These are phyloP conservation scores for Sanghuangporus weigelae DNA, from an alignment of 1,284 basidiomycete species.

Conservation along the genomic window DNA sequence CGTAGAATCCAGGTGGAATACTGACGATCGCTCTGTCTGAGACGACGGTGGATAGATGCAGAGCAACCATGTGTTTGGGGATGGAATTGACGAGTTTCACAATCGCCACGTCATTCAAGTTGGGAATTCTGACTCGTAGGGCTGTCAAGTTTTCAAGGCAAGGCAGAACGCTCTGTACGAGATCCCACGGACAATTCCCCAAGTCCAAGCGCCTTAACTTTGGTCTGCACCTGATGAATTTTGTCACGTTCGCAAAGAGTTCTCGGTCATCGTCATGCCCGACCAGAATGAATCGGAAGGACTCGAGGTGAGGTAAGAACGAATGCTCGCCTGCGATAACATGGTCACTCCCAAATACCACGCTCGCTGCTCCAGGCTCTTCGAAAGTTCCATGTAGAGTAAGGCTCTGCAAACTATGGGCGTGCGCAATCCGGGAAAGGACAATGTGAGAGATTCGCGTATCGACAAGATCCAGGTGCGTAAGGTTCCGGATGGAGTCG, in stretches of 20 bases:
- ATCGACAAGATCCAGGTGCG: slow-evolving; percentile 61
- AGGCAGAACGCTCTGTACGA: slow-evolving; percentile 45
- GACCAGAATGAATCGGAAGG: slow-evolving; percentile 56
- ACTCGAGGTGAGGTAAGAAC: slow-evolving; percentile 53
- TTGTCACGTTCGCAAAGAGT: slow-evolving; percentile 48
- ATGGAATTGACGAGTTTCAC: slow-evolving; percentile 37
- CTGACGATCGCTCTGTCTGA: slow-evolving; percentile 46
- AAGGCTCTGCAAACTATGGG: slow-evolving; percentile 50
- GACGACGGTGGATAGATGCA: slow-evolving; percentile 45
- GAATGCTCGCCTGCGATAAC: slow-evolving; percentile 51
- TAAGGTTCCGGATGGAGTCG: slow-evolving; percentile 54
- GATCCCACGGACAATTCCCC: slow-evolving; percentile 58
- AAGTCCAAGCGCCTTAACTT: slow-evolving; percentile 51
- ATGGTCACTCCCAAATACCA: slow-evolving; percentile 60
- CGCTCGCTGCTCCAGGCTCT: slow-evolving; percentile 48
- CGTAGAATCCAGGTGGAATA: slow-evolving; percentile 8
- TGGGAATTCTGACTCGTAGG: slow-evolving; percentile 49
- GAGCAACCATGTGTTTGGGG: slow-evolving; percentile 45
- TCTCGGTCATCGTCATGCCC: slow-evolving; percentile 52
- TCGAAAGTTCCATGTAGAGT: slow-evolving; percentile 62
- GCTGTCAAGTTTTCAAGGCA: slow-evolving; percentile 46
- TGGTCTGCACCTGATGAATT: slow-evolving; percentile 45
- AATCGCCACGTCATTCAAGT: slow-evolving; percentile 36
- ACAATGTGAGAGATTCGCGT: slow-evolving; percentile 59
- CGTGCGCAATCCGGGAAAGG: slow-evolving; percentile 54